Percentiles rank a stretch among this genome's conserved stretches.
Conservation (phyloP, 331 rosid species). For the Pyrus hybrid region DNA sequence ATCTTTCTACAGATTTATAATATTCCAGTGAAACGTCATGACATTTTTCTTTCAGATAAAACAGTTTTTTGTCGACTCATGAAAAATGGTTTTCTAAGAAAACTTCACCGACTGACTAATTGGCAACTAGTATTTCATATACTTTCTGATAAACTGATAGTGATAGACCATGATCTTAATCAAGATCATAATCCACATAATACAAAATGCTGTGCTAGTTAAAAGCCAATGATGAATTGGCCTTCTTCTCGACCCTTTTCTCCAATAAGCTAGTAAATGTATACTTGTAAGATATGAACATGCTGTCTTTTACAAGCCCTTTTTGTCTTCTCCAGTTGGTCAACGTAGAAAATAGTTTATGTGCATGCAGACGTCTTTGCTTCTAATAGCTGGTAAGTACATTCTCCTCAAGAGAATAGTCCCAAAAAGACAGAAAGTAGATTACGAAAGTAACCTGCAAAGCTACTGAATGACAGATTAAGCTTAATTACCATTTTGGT, state of each 20-base stretch:
- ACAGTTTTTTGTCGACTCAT: neutral
- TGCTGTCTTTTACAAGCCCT: neutral
- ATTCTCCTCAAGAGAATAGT: too few species aligned
- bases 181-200: neutral
- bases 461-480: too few species aligned
- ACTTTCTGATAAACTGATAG: neutral
- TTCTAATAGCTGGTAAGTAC: too few species aligned
- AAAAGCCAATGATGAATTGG: too few species aligned
- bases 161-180: neutral
- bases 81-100: neutral
- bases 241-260: neutral
- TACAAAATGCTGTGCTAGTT: neutral
- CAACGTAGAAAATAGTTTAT: too few species aligned
- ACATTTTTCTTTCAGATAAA: neutral
- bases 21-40: neutral
- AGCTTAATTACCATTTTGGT: too few species aligned
- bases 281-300: neutral
- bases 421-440: too few species aligned
- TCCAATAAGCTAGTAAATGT: neutral
- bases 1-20: too few species aligned
- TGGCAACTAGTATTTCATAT: neutral
- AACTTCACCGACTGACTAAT: neutral
- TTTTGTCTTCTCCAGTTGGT: too few species aligned
- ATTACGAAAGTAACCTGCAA: too few species aligned
- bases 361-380: too few species aligned